Evolutionary conservation across 225 moss, liverwort and hornwort genomes (phyloP).

Genomic region (Physcomitrium patens): DNA sequence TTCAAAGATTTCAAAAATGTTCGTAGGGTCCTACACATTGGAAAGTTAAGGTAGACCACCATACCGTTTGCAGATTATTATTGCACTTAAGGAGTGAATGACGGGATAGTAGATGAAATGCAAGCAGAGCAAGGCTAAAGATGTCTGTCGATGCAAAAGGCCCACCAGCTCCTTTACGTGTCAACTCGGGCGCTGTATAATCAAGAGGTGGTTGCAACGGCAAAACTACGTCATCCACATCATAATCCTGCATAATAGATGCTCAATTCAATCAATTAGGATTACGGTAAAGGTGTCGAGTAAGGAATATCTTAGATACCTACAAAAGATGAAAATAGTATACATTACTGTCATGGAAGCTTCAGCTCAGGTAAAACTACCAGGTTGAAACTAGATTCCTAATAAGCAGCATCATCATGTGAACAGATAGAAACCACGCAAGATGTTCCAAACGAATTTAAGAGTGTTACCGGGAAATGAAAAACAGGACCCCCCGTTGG

Average conservation of each 20-base stretch:
- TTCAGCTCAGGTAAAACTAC: not conserved
- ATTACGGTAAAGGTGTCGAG: not conserved
- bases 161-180: conserved; percentile 50
- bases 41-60: not conserved
- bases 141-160: conserved; percentile 60
- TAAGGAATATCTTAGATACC: not conserved
- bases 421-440: not conserved
- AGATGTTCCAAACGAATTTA: not conserved
- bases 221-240: conserved; percentile 67
- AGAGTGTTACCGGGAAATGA: conserved; percentile 80
- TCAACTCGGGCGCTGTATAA: conserved; percentile 70
- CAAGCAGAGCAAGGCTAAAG: conserved; percentile 67
- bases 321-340: not conserved
- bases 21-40: not conserved
- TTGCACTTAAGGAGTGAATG: conserved; percentile 72
- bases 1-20: not conserved
- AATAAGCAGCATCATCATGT: not conserved
- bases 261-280: not conserved
- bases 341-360: not conserved
- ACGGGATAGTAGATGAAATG: conserved; percentile 60
- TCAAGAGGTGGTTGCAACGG: conserved; percentile 65
- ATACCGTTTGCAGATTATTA: conserved; percentile 78
- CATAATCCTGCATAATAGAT: conserved; percentile 53
- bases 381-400: not conserved
- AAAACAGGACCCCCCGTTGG: conserved; percentile 69